Base-by-base conservation (phyloP, 2,329 filamentous ascomycete species). In the Hypoxylon sp. region DNA sequence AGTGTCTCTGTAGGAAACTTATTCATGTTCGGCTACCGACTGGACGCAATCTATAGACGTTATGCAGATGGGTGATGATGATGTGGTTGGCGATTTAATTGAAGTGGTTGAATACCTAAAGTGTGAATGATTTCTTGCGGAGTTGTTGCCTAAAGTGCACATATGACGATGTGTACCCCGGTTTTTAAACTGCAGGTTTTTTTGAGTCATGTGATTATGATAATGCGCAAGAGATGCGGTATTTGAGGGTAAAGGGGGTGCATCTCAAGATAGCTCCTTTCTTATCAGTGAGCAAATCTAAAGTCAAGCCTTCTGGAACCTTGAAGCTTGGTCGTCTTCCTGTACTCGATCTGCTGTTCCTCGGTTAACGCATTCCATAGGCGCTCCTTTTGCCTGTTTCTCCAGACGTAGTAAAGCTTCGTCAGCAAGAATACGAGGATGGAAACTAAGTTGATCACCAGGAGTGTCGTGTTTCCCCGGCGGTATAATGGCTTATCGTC, bases 401-500 rank as follows among this genome's bases (percentile, higher is more conserved):
- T 79, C 69, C 72, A 77, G 2, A 85, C 74, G 70, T 90, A 90
- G 70, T 86, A 89, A 0, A 81, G 57, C 74, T 88, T 88, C 1
- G 85, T 82, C 0, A 79, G 75, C 4, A 86, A 60, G 68, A 88
- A 87, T 0, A 88, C 66, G 0, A 80, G 74, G 10, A 90, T 83
- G 26, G 86, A 84, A 22, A 84, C 78, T 0, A 82, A 71, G 29
- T 82, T 83, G 56, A 90, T 82, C 0, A 75, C 83, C 52, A 91
- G 81, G 0, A 90, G 75, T 0, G 84, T 81, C 29, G 81, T 83
- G 65, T 90, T 89, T 0, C 88, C 88, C 0, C 81, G 80, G 1
- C 81, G 79, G 65, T 90, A 89, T 4, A 83, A 76, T 0, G 87
- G 87, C 59, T 83, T 83, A 70, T 90, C 88, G 37, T 86, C 80